These are phyloP conservation scores for Apiospora aurea DNA, from an alignment of 2,329 filamentous ascomycete genomes.

Conservation along the genomic window DNA sequence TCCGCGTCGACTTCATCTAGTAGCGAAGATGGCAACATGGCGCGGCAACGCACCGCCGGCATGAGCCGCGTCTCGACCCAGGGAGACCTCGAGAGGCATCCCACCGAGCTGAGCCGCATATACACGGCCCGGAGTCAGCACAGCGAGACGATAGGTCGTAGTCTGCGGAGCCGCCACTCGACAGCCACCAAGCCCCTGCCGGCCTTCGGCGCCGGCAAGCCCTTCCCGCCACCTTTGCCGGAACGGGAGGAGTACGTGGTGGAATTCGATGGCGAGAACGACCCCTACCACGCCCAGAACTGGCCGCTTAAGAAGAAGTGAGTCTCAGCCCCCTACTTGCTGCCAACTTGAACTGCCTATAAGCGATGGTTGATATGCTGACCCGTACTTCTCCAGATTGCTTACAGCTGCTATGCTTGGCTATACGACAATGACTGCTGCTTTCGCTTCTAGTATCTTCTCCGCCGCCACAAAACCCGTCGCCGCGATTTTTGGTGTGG, in stretches of 20 bases:
- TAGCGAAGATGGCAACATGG: slow-evolving; percentile 40
- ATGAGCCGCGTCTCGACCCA: slow-evolving; percentile 71
- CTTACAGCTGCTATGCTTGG: slow-evolving; percentile 72
- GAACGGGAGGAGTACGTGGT: slow-evolving; percentile 80
- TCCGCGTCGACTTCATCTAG: slow-evolving; percentile 59
- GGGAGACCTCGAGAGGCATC: slow-evolving; percentile 72
- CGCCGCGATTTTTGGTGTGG: slow-evolving; percentile 65
- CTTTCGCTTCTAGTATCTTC: slow-evolving; percentile 80
- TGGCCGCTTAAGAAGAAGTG: slow-evolving; percentile 83
- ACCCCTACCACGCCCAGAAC: slow-evolving; percentile 87
- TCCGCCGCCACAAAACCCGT: slow-evolving; percentile 69
- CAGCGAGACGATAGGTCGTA: slow-evolving; percentile 72
- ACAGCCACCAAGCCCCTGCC: slow-evolving; percentile 63
- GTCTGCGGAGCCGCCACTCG: slow-evolving; percentile 56
- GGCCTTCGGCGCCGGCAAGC: slow-evolving; percentile 75
- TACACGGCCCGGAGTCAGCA: slow-evolving; percentile 76
- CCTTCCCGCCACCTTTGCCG: slow-evolving; percentile 73
- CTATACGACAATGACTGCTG: slow-evolving; percentile 74
- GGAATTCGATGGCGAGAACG: slow-evolving; percentile 83
- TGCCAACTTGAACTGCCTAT: not conserved
- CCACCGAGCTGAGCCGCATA: slow-evolving; percentile 74
- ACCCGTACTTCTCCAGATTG: slow-evolving; percentile 49
- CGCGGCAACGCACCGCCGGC: slow-evolving; percentile 44
- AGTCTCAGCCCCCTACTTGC: slow-evolving; percentile 40
- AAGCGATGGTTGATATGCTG: slow-evolving; percentile 26